Percentiles rank a stretch among this genome's conserved stretches.
Conservation (phyloP, 495 filamentous ascomycete species). For the Acidiella bohemica region DNA sequence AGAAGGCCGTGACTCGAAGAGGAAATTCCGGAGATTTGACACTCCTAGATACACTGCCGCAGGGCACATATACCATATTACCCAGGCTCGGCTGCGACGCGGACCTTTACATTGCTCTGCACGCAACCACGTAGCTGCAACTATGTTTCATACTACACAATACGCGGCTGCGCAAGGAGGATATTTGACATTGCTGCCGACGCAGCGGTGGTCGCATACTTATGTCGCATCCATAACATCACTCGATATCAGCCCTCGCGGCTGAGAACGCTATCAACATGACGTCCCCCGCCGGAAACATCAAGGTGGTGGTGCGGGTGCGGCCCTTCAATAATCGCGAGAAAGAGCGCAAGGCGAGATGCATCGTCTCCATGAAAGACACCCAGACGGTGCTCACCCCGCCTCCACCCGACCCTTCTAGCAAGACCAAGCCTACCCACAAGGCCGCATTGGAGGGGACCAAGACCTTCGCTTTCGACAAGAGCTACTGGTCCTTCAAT, state of each 20-base stretch:
- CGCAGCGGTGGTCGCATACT: background rate
- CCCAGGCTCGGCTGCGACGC: too few relatives aligned
- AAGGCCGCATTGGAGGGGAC: constrained; percentile 59
- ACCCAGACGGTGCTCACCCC: constrained; percentile 77
- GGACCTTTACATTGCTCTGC: too few relatives aligned
- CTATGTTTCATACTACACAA: too few relatives aligned
- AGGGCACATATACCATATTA: too few relatives aligned
- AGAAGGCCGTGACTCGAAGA: too few relatives aligned
- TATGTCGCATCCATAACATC: constrained; percentile 5
- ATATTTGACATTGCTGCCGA: too few relatives aligned
- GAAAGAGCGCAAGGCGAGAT: constrained; percentile 78
- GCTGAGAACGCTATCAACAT: too few relatives aligned
- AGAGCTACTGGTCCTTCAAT: constrained; percentile 96
- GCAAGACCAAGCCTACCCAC: constrained; percentile 35
- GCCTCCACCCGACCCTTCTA: constrained; percentile 45
- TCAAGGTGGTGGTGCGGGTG: constrained; percentile 97
- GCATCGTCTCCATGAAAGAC: constrained; percentile 93
- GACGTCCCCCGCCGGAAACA: constrained; percentile 62
- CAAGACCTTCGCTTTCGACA: constrained; percentile 91
- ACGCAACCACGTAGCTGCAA: too few relatives aligned
- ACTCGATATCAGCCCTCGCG: too few relatives aligned
- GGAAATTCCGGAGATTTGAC: too few relatives aligned
- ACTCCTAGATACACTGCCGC: too few relatives aligned
- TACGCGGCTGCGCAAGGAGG: too few relatives aligned
- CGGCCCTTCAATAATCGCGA: constrained; percentile 86